Percentiles rank a stretch among this genome's conserved stretches.
phyloP scores from a whole-genome alignment of 2,329 filamentous ascomycete species.

The Bipolaris cookei region DNA sequence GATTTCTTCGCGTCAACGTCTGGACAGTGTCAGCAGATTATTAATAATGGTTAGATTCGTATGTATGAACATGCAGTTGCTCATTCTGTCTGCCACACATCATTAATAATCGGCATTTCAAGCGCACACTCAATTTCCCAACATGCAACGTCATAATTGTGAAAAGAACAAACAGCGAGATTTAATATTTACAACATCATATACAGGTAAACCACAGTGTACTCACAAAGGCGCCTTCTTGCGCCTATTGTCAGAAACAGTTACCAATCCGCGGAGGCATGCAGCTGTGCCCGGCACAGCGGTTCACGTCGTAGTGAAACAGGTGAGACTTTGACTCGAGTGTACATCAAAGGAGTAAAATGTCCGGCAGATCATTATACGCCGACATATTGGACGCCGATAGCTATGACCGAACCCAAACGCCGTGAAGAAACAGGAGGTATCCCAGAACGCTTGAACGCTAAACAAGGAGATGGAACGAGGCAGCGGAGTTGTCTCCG shows the following conservation, averaged over 20 bases:
- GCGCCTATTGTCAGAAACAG: not conserved
- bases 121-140: constrained; percentile 7
- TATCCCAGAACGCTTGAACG: constrained; percentile 45
- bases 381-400: constrained; percentile 22
- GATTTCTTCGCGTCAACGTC: not conserved
- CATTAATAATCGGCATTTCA: constrained; percentile 15
- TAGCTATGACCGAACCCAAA: constrained; percentile 25
- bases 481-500: constrained; percentile 23
- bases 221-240: not conserved
- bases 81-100: not conserved
- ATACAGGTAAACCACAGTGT: not conserved
- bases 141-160: constrained; percentile 1
- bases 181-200: constrained; percentile 15
- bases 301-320: constrained; percentile 39
- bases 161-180: constrained; percentile 8
- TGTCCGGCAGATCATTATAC: constrained; percentile 11
- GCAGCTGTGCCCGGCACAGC: constrained; percentile 3
- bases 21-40: constrained; percentile 3
- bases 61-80: not conserved
- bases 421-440: constrained; percentile 24
- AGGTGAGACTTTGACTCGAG: constrained; percentile 15
- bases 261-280: constrained; percentile 10
- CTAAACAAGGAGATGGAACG: constrained; percentile 32
- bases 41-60: not conserved
- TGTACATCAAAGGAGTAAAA: constrained; percentile 15